Evolutionary conservation across 352 stramenopile species (phyloP).

Genomic region (Phytophthora europaea): DNA sequence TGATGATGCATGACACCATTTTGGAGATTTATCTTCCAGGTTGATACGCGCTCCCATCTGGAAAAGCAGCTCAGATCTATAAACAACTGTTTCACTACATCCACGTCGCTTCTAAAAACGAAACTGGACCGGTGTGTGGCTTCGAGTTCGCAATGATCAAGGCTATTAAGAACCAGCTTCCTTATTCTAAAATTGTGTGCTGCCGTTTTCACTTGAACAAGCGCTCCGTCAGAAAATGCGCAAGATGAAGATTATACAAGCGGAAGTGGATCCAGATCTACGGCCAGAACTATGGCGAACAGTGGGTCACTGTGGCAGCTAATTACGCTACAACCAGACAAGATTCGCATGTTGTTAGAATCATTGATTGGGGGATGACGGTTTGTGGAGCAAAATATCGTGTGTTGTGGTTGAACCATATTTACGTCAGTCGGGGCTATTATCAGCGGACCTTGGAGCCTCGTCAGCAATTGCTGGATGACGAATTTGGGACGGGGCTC

Average conservation of each 20-base stretch:
- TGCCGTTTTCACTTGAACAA: slow-evolving; percentile 22
- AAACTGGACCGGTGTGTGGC: slow-evolving; percentile 5
- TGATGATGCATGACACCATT: slow-evolving; percentile 20
- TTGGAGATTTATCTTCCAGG: slow-evolving; percentile 6
- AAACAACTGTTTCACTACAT: slow-evolving; percentile 1
- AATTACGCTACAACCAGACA: too few relatives aligned
- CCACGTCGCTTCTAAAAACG: slow-evolving; percentile 2
- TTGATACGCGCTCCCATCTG: slow-evolving; percentile 7
- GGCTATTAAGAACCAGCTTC: slow-evolving; percentile 13
- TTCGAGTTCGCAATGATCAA: slow-evolving; percentile 21
- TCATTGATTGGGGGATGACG: too few relatives aligned
- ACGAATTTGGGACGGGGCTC: too few relatives aligned
- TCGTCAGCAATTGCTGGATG: too few relatives aligned
- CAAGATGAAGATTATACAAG: slow-evolving; percentile 16
- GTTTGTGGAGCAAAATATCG: too few relatives aligned
- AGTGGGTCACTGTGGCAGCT: too few relatives aligned
- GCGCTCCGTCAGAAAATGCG: slow-evolving; percentile 6
- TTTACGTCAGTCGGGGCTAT: too few relatives aligned
- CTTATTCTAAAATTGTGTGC: slow-evolving; percentile 9
- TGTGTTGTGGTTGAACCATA: too few relatives aligned
- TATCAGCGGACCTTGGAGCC: too few relatives aligned
- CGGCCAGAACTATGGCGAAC: too few relatives aligned
- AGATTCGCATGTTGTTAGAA: too few relatives aligned
- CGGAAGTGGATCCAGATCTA: not conserved
- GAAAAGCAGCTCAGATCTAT: slow-evolving; percentile 8